Percentiles rank a stretch among this genome's conserved stretches.
These are phyloP conservation scores for Alnus rubra DNA, from an alignment of 306 rosid genomes.

Conservation along the genomic window DNA sequence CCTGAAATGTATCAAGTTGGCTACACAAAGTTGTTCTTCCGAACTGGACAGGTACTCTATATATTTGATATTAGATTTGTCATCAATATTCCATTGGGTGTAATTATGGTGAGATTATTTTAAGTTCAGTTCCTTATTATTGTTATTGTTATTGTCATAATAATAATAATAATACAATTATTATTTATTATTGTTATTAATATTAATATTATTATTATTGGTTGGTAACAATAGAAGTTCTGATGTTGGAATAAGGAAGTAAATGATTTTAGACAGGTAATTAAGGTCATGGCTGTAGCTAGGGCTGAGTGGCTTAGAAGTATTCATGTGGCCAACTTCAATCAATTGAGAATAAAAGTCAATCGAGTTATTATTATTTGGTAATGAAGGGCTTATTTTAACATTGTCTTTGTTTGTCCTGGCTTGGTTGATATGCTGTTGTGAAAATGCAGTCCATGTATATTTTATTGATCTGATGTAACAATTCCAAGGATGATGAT, in stretches of 20 bases:
- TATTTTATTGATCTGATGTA: not conserved
- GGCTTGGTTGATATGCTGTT: not conserved
- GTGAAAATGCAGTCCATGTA: not conserved
- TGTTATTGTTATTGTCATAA: too few species aligned
- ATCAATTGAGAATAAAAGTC: not conserved
- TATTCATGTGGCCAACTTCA: not conserved
- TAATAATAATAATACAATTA: too few species aligned
- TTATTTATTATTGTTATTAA: too few species aligned
- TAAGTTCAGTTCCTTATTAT: too few species aligned
- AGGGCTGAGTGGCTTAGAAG: not conserved
- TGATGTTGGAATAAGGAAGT: not conserved
- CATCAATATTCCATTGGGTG: too few species aligned
- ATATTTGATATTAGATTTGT: slow-evolving; percentile 3
- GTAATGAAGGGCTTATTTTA: not conserved
- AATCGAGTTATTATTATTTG: not conserved
- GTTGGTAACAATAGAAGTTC: too few species aligned
- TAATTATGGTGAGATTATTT: too few species aligned
- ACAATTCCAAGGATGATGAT: slow-evolving; percentile 1
- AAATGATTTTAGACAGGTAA: not conserved
- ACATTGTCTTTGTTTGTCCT: not conserved
- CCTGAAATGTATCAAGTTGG: slow-evolving; percentile 99
- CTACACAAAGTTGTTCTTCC: slow-evolving; percentile 93
- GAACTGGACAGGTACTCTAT: slow-evolving; percentile 90
- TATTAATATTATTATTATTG: too few species aligned
- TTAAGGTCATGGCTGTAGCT: not conserved